Conservation (phyloP, 139 green algal species). For the Chlamydomonas sp. region DNA sequence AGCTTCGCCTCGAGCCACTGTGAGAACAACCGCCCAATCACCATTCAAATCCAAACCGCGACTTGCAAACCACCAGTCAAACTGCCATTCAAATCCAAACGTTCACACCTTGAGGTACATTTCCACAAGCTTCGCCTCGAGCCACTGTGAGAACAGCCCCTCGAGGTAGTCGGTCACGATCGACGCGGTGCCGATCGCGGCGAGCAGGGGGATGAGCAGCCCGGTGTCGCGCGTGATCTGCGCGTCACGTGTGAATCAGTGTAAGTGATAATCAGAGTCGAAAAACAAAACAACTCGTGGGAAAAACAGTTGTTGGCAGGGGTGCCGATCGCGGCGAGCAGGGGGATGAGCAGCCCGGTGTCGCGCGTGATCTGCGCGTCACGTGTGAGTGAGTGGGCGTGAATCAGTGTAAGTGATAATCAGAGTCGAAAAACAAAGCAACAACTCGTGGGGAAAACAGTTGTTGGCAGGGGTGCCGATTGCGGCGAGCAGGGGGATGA, state of each 20-base stretch:
- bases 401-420: no score
- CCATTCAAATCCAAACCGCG: no score
- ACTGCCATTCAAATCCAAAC: no score
- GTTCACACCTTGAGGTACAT: no score
- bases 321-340: slow-evolving; percentile 46
- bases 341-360: slow-evolving; percentile 40
- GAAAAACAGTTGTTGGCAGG: no score
- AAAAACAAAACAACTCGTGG: no score
- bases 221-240: slow-evolving; percentile 45
- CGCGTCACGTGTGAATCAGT: no score
- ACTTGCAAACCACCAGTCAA: no score
- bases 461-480: slow-evolving; percentile 46
- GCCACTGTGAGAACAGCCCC: slow-evolving; percentile 27
- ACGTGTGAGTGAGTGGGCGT: no score
- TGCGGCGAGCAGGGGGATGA: slow-evolving; percentile 44
- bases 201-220: slow-evolving; percentile 48
- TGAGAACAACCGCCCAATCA: slow-evolving; percentile 35
- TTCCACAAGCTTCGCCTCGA: slow-evolving; percentile 32
- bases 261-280: no score
- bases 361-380: slow-evolving; percentile 47
- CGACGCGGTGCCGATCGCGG: slow-evolving; percentile 41
- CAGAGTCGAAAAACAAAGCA: no score
- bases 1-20: slow-evolving; percentile 33
- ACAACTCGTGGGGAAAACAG: no score
- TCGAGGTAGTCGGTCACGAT: slow-evolving; percentile 48